A percentile compares a stretch with the other conserved stretches of the same genome.
Evolutionary conservation across 176 grass and related monocot genomes (phyloP).

Genomic region (Aegilops bicornis): DNA sequence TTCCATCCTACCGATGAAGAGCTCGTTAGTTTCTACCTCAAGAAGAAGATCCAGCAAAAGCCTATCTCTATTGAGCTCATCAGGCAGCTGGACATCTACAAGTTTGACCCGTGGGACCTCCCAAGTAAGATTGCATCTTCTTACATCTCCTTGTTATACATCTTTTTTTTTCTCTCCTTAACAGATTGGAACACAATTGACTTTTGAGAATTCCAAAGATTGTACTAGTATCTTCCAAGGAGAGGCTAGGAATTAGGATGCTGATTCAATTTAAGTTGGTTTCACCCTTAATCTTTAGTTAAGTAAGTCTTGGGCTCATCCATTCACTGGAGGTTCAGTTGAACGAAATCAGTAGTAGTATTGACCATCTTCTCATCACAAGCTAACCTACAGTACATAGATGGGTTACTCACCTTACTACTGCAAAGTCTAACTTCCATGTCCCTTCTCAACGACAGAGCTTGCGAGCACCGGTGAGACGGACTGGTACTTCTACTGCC

Average conservation of each 20-base stretch:
- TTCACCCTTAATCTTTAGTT: background rate
- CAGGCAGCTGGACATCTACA: slow-evolving; percentile 76
- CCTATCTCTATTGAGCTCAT: slow-evolving; percentile 76
- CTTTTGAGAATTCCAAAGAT: background rate
- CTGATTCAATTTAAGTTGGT: background rate
- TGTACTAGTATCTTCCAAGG: background rate
- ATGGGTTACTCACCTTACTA: background rate
- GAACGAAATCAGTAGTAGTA: slow-evolving; percentile 1
- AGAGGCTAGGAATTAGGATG: background rate
- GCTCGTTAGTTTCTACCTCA: slow-evolving; percentile 72
- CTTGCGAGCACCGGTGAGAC: slow-evolving; percentile 90
- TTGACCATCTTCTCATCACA: background rate
- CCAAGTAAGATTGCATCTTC: slow-evolving; percentile 57
- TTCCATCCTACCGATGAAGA: slow-evolving; percentile 84
- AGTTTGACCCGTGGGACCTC: slow-evolving; percentile 80
- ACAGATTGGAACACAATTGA: slow-evolving; percentile 6
- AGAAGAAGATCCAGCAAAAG: slow-evolving; percentile 74
- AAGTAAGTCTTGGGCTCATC: background rate
- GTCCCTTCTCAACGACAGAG: slow-evolving; percentile 45
- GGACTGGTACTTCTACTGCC: slow-evolving; percentile 99
- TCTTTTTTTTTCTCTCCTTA: background rate
- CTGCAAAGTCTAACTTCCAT: slow-evolving; percentile 15
- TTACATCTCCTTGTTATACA: background rate
- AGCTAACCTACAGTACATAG: background rate
- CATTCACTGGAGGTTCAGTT: background rate